Conservation (phyloP, 2,329 filamentous ascomycete genomes). For the Fusarium incarnatum region DNA sequence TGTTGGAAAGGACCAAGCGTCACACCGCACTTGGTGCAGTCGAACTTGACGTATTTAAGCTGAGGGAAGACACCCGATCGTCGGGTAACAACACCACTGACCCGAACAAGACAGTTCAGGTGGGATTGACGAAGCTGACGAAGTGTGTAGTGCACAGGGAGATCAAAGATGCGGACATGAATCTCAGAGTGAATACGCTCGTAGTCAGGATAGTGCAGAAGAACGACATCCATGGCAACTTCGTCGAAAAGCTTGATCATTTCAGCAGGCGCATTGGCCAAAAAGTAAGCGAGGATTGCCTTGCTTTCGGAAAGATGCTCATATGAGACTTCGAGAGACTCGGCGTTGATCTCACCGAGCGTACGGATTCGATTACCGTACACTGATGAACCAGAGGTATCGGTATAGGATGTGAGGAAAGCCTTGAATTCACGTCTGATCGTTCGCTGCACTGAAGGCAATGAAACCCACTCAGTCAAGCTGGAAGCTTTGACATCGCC, state of each 20-base stretch:
- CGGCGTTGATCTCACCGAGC: slow-evolving; percentile 96
- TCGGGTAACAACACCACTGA: slow-evolving; percentile 94
- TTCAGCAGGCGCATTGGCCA: slow-evolving; percentile 95
- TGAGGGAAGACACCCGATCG: slow-evolving; percentile 97
- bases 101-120: slow-evolving; percentile 93
- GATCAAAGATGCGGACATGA: slow-evolving; percentile 94
- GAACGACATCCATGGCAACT: slow-evolving; percentile 94
- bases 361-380: slow-evolving; percentile 95
- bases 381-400: slow-evolving; percentile 88
- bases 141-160: slow-evolving; percentile 94
- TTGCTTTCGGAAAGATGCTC: slow-evolving; percentile 91
- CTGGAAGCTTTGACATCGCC: slow-evolving; percentile 94
- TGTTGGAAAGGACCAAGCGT: slow-evolving; percentile 97
- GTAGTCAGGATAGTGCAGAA: slow-evolving; percentile 97
- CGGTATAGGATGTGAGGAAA: slow-evolving; percentile 95
- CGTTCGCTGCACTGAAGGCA: slow-evolving; percentile 88
- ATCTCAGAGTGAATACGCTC: slow-evolving; percentile 98
- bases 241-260: slow-evolving; percentile 96
- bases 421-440: slow-evolving; percentile 98
- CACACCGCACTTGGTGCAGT: slow-evolving; percentile 91
- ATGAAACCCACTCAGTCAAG: slow-evolving; percentile 93
- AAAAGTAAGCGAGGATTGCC: slow-evolving; percentile 93
- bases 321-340: slow-evolving; percentile 96
- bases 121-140: slow-evolving; percentile 95
- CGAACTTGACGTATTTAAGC: slow-evolving; percentile 98